A percentile compares a stretch with the other conserved stretches of the same genome.
Conservation (phyloP, 2,329 filamentous ascomycete genomes). For the Alternaria gaisen region DNA sequence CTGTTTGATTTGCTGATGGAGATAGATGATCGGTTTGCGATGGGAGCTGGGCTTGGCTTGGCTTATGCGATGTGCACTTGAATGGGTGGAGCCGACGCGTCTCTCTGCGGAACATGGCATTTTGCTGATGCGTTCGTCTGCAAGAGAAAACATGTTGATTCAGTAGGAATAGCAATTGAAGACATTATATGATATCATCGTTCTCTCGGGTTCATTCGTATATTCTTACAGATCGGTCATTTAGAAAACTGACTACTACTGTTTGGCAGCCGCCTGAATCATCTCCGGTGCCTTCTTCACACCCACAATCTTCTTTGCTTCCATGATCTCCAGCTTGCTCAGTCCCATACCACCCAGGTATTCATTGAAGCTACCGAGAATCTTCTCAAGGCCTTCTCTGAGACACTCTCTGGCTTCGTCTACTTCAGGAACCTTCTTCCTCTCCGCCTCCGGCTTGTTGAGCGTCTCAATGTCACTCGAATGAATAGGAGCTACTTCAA, state of each 20-base stretch:
- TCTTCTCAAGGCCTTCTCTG: conserved; percentile 68
- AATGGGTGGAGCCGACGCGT: not conserved
- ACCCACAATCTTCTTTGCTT: conserved; percentile 56
- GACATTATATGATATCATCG: not conserved
- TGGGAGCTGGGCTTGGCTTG: not conserved
- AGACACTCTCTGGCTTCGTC: conserved; percentile 73
- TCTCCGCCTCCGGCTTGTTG: conserved; percentile 55
- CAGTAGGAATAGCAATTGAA: not conserved
- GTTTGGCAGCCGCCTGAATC: conserved; percentile 20
- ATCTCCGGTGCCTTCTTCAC: conserved; percentile 34
- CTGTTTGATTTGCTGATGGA: conserved; percentile 4
- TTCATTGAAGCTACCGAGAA: conserved; percentile 76
- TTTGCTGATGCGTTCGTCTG: not conserved
- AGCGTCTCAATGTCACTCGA: conserved; percentile 78
- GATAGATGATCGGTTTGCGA: not conserved
- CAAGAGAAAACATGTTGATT: not conserved
- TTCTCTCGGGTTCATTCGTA: not conserved
- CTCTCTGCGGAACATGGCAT: not conserved
- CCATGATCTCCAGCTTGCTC: conserved; percentile 73
- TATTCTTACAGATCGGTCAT: not conserved
- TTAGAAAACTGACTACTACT: not conserved
- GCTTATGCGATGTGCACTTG: not conserved
- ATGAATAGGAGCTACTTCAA: conserved; percentile 67
- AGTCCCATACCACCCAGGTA: conserved; percentile 77
- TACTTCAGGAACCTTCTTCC: conserved; percentile 67